These are phyloP conservation scores for Acacia concinna DNA, from an alignment of 331 rosid species.

Conservation along the genomic window DNA sequence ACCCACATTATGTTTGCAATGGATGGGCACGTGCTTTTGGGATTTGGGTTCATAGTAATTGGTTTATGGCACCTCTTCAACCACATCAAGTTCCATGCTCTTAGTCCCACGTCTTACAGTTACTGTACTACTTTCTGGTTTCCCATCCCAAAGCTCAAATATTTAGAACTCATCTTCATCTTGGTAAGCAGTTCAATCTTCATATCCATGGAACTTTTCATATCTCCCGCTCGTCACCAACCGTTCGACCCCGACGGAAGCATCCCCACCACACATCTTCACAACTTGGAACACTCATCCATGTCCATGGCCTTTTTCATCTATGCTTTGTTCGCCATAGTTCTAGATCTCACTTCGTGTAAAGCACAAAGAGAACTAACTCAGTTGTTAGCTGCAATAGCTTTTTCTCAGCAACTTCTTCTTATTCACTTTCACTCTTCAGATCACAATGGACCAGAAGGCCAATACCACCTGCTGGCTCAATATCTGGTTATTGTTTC, in stretches of 20 bases:
- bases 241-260: constrained; percentile 75
- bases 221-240: constrained; percentile 61
- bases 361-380: constrained; percentile 48
- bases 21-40: constrained; percentile 73
- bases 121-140: constrained; percentile 58
- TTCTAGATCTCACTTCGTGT: constrained; percentile 42
- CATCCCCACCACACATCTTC: constrained; percentile 80
- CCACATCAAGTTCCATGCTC: constrained; percentile 64
- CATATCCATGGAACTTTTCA: constrained; percentile 79
- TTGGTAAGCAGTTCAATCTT: constrained; percentile 53
- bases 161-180: constrained; percentile 65
- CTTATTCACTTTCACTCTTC: constrained; percentile 79
- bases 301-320: constrained; percentile 59
- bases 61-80: constrained; percentile 91
- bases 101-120: constrained; percentile 44
- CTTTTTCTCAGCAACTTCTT: constrained; percentile 69
- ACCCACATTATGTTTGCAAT: constrained; percentile 29
- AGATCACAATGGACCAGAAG: constrained; percentile 77
- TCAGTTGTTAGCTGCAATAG: constrained; percentile 60
- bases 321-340: constrained; percentile 51
- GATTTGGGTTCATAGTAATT: constrained; percentile 62
- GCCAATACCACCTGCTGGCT: constrained; percentile 57
- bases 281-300: constrained; percentile 82
- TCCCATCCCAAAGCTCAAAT: constrained; percentile 47
- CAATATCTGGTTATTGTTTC: constrained; percentile 46